Evolutionary conservation across 169 alveolate genomes (phyloP), one percentile per base, ranked within the genome.

Genomic region (Babesia ovis): DNA sequence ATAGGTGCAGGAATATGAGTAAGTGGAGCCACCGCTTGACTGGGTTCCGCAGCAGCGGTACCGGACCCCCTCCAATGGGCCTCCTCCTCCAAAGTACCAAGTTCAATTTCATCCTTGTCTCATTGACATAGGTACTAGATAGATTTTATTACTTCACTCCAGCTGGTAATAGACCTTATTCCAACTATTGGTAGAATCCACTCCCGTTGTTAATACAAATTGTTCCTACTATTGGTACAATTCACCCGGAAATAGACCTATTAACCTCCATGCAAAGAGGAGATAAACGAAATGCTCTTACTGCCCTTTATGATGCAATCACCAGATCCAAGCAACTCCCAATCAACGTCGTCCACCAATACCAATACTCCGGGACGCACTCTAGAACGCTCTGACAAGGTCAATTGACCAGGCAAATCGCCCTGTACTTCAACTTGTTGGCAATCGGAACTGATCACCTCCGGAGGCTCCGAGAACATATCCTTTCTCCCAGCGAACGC

Each of bases 231-330:
- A n/a, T n/a, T n/a, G n/a, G n/a, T n/a, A n/a, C n/a, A n/a, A n/a
- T n/a, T n/a, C n/a, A n/a, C n/a, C n/a, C n/a, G n/a, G n/a, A n/a
- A n/a, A n/a, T n/a, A n/a, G n/a, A n/a, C n/a, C n/a, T n/a, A n/a
- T n/a, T n/a, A 96, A 0, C 99, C 99, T 27, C 99, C 99, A 77
- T 95, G 99, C 51, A 96, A 83, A n/a, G 99, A 94, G n/a, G 96
- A 91, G n/a, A 96, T 92, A 62, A 96, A 95, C 20, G 97, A 85
- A 27, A 95, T 85, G 53, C 70, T 80, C 72, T 94, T 96, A 50
- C 84, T 86, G 62, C 93, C 83, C 70, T 89, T 74, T 32, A 96
- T 51, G 41, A 61, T 68, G 46, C 91, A 91, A 42, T 91, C 77
- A 45, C 86, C 95, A 14, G 94, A 92, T 16, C 94, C 98, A 39